A percentile compares a stretch with the other conserved stretches of the same genome.
Evolutionary conservation across 106 monocot genomes (phyloP).

Genomic region (Platanthera guangdongensis): DNA sequence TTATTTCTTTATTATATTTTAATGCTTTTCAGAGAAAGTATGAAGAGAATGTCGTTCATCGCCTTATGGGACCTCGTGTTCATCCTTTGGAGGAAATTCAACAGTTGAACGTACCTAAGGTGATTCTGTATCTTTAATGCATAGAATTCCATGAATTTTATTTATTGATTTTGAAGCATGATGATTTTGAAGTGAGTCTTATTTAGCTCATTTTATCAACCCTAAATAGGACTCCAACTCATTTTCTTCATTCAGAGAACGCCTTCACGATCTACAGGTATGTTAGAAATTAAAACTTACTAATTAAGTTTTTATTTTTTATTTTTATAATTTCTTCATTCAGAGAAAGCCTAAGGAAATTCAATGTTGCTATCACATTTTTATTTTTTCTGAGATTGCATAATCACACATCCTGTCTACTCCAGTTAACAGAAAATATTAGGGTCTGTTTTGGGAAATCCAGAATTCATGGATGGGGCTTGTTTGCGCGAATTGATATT

Average conservation of each 20-base stretch:
- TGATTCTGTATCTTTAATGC: constrained; percentile 11
- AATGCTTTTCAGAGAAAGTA: constrained; percentile 31
- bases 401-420: constrained; percentile 1
- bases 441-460: constrained; percentile 92
- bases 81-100: constrained; percentile 53
- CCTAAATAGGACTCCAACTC: constrained; percentile 38
- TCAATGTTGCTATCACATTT: background rate
- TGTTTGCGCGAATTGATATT: constrained; percentile 84
- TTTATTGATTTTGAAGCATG: background rate
- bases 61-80: constrained; percentile 42
- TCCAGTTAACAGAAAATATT: constrained; percentile 64
- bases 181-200: constrained; percentile 1
- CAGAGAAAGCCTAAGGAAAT: too few relatives aligned
- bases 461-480: constrained; percentile 98
- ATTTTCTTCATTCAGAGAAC: constrained; percentile 73
- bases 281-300: background rate
- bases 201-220: constrained; percentile 3
- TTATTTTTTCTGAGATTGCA: background rate
- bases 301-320: too few relatives aligned
- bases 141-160: background rate
- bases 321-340: too few relatives aligned
- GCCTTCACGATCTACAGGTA: constrained; percentile 68
- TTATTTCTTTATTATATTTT: background rate
- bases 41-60: constrained; percentile 50
- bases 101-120: constrained; percentile 48